A percentile compares a stretch with the other conserved stretches of the same genome.
Conservation (phyloP, 768 basidiomycete species). For the Lactarius vividus region DNA sequence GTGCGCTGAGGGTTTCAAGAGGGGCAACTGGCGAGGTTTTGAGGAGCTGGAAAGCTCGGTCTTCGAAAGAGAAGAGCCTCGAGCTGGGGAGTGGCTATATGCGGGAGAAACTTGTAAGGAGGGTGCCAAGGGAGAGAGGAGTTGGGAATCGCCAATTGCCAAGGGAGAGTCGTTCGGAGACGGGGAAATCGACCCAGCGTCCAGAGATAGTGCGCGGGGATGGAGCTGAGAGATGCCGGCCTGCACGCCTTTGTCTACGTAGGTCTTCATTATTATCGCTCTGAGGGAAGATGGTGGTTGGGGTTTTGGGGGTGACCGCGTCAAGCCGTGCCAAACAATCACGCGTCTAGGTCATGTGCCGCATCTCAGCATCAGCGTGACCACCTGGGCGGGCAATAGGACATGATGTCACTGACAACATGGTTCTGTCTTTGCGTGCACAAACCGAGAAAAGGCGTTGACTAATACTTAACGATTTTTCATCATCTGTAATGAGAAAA, state of each 20-base stretch:
- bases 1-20: slow-evolving; percentile 18
- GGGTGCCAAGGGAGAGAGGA: slow-evolving; percentile 1
- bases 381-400: no score
- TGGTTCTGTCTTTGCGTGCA: no score
- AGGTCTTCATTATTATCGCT: slow-evolving; percentile 10
- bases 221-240: slow-evolving; percentile 14
- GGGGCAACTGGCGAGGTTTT: slow-evolving; percentile 26
- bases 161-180: slow-evolving; percentile 4
- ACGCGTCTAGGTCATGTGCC: slow-evolving; percentile 24
- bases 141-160: not conserved
- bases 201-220: not conserved
- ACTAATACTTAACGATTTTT: no score
- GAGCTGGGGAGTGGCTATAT: slow-evolving; percentile 20
- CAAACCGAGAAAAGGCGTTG: no score
- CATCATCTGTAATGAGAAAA: no score
- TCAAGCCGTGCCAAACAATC: slow-evolving; percentile 13
- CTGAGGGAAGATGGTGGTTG: slow-evolving; percentile 7
- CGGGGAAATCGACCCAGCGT: not conserved
- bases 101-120: slow-evolving; percentile 22
- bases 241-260: slow-evolving; percentile 28
- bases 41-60: not conserved
- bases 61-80: slow-evolving; percentile 1
- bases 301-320: not conserved
- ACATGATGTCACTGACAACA: no score
- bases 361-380: not conserved